Base-by-base conservation (phyloP, 345 rosid genomes). In the Lenwebbia sp. region DNA sequence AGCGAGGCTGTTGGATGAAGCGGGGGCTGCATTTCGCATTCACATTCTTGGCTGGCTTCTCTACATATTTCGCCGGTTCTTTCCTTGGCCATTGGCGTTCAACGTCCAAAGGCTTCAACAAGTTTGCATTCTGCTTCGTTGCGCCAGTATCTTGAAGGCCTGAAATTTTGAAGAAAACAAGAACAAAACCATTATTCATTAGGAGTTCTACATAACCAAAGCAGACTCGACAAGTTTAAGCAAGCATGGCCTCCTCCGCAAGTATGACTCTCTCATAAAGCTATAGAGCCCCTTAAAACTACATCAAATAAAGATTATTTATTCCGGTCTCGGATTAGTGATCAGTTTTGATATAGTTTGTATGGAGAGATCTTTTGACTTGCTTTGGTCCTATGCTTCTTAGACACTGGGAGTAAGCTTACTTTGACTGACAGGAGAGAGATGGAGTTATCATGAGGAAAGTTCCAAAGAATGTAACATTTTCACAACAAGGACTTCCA, bases 1-100 rank as follows among this genome's bases (percentile, higher is more conserved):
- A 91, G 44, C 93, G 94, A 49, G 95, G 94, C 85, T 92, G 94
- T 88, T 91, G 93, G 50, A 92, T 93, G 92, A 85, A 84, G 84
- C 94, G 89, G 17, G 93, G 90, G 82, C 94, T 87, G 91, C 86
- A 82, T 86, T 88, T 91, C 49, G 89, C 85, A 84, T 87, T 90
- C 81, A 88, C 88, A 85, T 88, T 86, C 88, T 90, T 93, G 3
- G 90, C 88, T 28, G 93, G 86, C 91, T 92, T 93, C 55, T 93
- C 93, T 2, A 86, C 90, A 86, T 92, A 93, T 86, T 89, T 92
- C 0, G 92, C 92, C 0, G 92, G 88, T 15, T 90, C 91, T 25
- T 5, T 82, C 54, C 85, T 2, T 15, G 87, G 26, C 84, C 83
- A 86, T 3, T 90, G 89, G 37, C 84, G 85, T 14, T 83, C 78